Base-by-base conservation (phyloP, 164 flowering plant species). In the Magnolia kwangsiensis region DNA sequence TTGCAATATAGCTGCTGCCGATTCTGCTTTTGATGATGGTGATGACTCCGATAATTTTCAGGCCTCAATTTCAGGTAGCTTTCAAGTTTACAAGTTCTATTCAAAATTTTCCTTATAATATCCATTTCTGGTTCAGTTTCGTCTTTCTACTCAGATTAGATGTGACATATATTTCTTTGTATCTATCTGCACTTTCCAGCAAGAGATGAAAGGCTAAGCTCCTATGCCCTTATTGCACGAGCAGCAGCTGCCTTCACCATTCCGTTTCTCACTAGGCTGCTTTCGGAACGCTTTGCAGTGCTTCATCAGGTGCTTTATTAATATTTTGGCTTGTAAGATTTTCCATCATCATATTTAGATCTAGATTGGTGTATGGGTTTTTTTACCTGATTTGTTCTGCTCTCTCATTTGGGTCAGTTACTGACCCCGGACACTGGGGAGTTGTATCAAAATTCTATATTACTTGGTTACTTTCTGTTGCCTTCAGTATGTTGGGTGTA, bases 161-260 rank as follows among this genome's bases (percentile, higher is more conserved):
- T 9, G 18, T 55, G 61, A 55, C 19, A n/a, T 73, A 50, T 69
- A 23, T 71, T 4, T 24, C 20, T 73, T 61, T 51, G 72, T 58
- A n/a, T 63, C 51, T 63, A 3, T 71, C 49, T 74, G 58, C 24
- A 31, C 31, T 78, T 83, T 80, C 78, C 87, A 96, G 99, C 89
- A 65, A 91, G 91, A 95, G 98, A 96, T 82, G 98, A 96, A 76
- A 92, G 97, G 75, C 81, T 96, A 82, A 89, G 92, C 82, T 91
- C 97, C 20, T 94, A 94, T 88, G 98, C 98, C 74, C 93, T 94
- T 79, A 92, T 96, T 82, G 99, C 93, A 51, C 90, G 99, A 78
- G 94, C 89, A 73, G 90, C 98, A 23, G 79, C 86, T 78, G 92
- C 86, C 55, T 67, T 77, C 69, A 84, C 97, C 59, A 76, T 93